Percentiles rank a stretch among this genome's conserved stretches.
phyloP scores from a whole-genome alignment of 805 yeast species.

The Groenewaldozyma salmanticensis region DNA sequence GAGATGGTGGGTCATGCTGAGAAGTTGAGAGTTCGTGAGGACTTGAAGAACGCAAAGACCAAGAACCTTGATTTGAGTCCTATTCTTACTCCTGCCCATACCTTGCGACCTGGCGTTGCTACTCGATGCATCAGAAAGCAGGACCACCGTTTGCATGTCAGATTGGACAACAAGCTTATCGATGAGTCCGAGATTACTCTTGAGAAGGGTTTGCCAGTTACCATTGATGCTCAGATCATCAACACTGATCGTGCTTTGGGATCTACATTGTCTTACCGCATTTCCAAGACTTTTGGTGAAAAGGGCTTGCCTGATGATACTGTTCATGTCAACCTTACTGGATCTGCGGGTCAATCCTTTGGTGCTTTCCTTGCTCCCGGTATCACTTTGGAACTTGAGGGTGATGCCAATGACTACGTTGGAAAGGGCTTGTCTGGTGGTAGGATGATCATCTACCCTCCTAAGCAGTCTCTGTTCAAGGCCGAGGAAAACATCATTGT shows the following conservation, averaged over 20 bases:
- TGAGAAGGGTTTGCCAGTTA: slow-evolving; percentile 92
- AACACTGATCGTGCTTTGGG: slow-evolving; percentile 97
- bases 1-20: slow-evolving; percentile 99
- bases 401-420: slow-evolving; percentile 96
- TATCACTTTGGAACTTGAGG: slow-evolving; percentile 87
- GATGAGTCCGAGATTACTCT: slow-evolving; percentile 95
- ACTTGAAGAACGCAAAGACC: slow-evolving; percentile 78
- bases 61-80: slow-evolving; percentile 88
- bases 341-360: slow-evolving; percentile 97
- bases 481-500: slow-evolving; percentile 94
- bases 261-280: slow-evolving; percentile 86
- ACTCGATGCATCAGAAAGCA: slow-evolving; percentile 87
- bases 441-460: slow-evolving; percentile 84
- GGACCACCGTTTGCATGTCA: slow-evolving; percentile 86
- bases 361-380: slow-evolving; percentile 98
- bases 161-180: slow-evolving; percentile 89
- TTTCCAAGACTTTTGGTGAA: slow-evolving; percentile 89
- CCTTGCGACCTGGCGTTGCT: slow-evolving; percentile 93
- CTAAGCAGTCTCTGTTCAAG: slow-evolving; percentile 69
- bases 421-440: slow-evolving; percentile 98
- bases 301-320: slow-evolving; percentile 92
- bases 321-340: slow-evolving; percentile 80
- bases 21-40: slow-evolving; percentile 75
- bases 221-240: slow-evolving; percentile 84
- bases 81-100: slow-evolving; percentile 92